Evolutionary conservation across 768 basidiomycete genomes (phyloP).

Genomic region (Calocybe cyanea): DNA sequence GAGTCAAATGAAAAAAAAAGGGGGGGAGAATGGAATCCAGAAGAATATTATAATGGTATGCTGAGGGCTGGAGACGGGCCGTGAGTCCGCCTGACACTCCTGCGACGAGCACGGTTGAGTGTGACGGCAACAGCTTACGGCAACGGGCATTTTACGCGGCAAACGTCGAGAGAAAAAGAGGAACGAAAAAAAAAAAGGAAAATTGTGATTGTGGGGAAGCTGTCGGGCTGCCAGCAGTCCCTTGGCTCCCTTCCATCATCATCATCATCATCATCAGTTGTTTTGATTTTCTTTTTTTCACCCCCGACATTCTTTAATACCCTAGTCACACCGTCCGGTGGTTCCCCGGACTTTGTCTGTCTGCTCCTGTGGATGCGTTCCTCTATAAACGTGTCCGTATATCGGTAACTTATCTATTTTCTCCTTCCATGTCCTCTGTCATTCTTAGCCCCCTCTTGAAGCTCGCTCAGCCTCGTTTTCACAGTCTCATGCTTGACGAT

Average conservation of each 20-base stretch:
- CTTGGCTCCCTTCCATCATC: not conserved
- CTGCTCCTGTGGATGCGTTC: not conserved
- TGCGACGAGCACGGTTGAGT: constrained; percentile 4
- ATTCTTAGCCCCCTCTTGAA: constrained; percentile 10
- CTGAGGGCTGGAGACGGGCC: no score
- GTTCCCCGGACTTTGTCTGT: constrained; percentile 12
- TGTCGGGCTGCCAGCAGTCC: constrained; percentile 1
- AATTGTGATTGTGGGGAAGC: constrained; percentile 7
- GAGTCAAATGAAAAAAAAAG: not conserved
- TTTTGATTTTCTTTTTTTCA: constrained; percentile 7
- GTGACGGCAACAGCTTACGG: constrained; percentile 4
- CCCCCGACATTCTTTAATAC: not conserved
- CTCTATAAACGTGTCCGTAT: constrained; percentile 3
- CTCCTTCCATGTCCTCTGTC: constrained; percentile 7
- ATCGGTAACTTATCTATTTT: constrained; percentile 2
- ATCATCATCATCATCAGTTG: no score
- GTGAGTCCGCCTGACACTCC: no score
- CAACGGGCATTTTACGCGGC: not conserved
- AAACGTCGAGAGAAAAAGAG: not conserved
- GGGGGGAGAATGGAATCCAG: not conserved
- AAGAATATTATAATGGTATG: no score
- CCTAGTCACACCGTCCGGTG: constrained; percentile 10
- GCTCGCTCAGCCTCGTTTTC: constrained; percentile 7
- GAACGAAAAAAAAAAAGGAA: no score
- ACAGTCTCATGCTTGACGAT: constrained; percentile 19